Percentiles rank a stretch among this genome's conserved stretches.
Conservation (phyloP, 1,139 yeast genomes). For the Zygoascus hellenicus region DNA sequence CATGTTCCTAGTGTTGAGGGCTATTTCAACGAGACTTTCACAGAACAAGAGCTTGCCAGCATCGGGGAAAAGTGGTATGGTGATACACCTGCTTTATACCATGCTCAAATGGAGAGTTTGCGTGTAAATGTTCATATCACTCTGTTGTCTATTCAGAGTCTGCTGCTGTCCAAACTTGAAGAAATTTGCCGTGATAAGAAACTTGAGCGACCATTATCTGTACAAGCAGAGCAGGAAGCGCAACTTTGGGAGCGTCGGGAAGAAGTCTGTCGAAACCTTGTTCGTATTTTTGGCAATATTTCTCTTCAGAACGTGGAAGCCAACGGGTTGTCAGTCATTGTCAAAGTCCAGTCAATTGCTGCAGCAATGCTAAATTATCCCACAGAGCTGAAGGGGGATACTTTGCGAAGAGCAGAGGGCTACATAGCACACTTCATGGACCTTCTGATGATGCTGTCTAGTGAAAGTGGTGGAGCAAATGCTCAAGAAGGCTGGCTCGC, state of each 20-base stretch:
- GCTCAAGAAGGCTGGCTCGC: conserved; percentile 6
- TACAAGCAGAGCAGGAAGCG: conserved; percentile 1
- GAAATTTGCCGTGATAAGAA: conserved; percentile 1
- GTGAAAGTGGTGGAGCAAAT: conserved; percentile 1
- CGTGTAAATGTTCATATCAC: conserved; percentile 12
- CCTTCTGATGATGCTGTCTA: conserved; percentile 8
- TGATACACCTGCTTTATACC: conserved; percentile 1
- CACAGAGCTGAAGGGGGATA: conserved; percentile 6
- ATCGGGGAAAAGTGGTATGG: conserved; percentile 4
- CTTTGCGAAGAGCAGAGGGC: conserved; percentile 6
- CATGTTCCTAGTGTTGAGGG: conserved; percentile 1
- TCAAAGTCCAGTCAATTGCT: conserved; percentile 10
- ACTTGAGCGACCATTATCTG: neutral
- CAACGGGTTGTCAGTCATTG: conserved; percentile 10
- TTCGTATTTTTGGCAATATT: conserved; percentile 9
- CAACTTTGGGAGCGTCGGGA: conserved; percentile 9
- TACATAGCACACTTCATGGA: conserved; percentile 10
- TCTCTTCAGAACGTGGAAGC: conserved; percentile 12
- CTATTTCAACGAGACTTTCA: neutral
- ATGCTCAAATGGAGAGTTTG: conserved; percentile 10
- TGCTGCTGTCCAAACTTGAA: conserved; percentile 8
- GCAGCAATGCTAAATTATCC: conserved; percentile 10
- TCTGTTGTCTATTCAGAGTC: conserved; percentile 9
- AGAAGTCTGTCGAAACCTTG: conserved; percentile 8
- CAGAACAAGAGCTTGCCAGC: conserved; percentile 6